Percentiles rank a stretch among this genome's conserved stretches.
phyloP scores from a whole-genome alignment of 1,284 basidiomycete genomes.

The Polyporus tsugae region DNA sequence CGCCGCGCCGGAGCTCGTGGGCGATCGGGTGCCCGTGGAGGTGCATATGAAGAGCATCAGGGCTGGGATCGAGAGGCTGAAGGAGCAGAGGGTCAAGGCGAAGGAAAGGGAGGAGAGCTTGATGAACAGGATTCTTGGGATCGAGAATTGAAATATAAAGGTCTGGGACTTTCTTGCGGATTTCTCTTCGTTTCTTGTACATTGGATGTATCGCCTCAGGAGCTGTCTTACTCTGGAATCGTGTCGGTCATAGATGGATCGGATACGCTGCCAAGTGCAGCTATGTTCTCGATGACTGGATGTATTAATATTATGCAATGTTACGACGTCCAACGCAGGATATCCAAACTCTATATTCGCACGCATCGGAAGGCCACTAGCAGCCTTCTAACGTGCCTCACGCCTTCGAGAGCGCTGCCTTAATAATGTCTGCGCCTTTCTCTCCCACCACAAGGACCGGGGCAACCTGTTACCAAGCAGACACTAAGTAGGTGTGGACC shows the following conservation, averaged over 20 bases:
- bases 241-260: neutral
- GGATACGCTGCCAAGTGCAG: neutral
- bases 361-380: neutral
- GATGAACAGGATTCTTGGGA: slow-evolving; percentile 41
- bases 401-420: slow-evolving; percentile 34
- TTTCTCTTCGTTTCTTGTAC: neutral
- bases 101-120: slow-evolving; percentile 45
- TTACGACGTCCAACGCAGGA: neutral
- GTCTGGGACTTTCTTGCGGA: neutral
- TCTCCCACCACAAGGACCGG: slow-evolving; percentile 69
- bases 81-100: slow-evolving; percentile 58
- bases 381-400: neutral
- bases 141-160: slow-evolving; percentile 19
- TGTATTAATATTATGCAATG: slow-evolving; percentile 1
- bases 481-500: neutral
- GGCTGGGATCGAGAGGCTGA: slow-evolving; percentile 67
- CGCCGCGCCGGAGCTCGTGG: slow-evolving; percentile 66
- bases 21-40: slow-evolving; percentile 65
- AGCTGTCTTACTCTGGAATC: neutral
- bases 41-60: slow-evolving; percentile 77
- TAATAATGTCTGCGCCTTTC: slow-evolving; percentile 69
- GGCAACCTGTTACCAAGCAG: slow-evolving; percentile 53
- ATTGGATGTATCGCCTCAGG: neutral
- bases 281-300: neutral
- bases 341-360: neutral